Evolutionary conservation across 192 early-diverging fungal species (phyloP), one percentile per base, ranked within the genome.

Genomic region (Backusella tarrabulga): DNA sequence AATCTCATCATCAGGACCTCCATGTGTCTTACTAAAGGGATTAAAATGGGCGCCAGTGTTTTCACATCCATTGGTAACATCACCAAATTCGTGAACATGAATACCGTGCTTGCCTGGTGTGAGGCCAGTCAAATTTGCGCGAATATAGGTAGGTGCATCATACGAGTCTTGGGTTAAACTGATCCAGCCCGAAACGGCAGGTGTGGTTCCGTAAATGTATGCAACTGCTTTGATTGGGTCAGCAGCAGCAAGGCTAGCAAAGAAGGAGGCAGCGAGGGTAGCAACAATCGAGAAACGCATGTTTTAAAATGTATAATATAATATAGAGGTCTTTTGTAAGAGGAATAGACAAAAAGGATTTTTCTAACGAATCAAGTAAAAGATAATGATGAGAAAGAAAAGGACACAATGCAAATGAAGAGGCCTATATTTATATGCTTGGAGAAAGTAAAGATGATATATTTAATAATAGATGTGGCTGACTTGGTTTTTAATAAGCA

Each of bases 71-170:
- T 91, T 90, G 81, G 91, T 92, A 84, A 92, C 89, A 84, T 92
- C 91, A 71, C 92, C 92, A 67, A 92, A 93, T 80, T 93, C 89
- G 79, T 97, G 95, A 74, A 97, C 80, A 85, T 97, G 95, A 91
- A 97, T 94, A 56, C 95, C 95, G 84, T 95, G 94, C 67, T 88
- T 81, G 63, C 94, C 94, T 1, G 90, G 85, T 4, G 79, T 76
- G 56, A 97, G 86, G 34, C 93, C 93, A 56, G 77, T 72, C 73
- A 95, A 56, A 38, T 85, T 74, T 68, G 87, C 88, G 23, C 87
- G 76, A 82, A 97, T 84, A 35, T 73, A 41, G 69, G 88, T 85
- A 44, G 88, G 88, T 2, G 83, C 86, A 54, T 78, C 54, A 80
- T 88, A 90, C 63, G 79, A 77, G 29, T 86, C 91, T 88, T 97